Evolutionary conservation across 179 eudicot genomes (phyloP).

Genomic region (Patellifolia procumbens): DNA sequence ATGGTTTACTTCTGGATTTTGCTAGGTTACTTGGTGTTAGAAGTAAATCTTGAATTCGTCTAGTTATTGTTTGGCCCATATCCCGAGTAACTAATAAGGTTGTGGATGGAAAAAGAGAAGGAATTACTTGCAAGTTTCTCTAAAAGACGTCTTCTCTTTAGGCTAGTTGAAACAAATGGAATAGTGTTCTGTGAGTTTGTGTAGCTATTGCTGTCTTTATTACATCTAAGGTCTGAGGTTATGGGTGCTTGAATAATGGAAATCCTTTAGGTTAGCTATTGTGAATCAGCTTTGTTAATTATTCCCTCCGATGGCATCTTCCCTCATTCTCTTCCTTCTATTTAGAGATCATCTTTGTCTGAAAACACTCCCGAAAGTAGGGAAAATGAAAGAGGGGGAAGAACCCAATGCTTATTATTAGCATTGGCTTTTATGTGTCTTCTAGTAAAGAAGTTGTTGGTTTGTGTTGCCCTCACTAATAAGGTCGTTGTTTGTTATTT

Average conservation of each 20-base stretch:
- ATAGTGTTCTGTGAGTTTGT: not conserved
- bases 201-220: not conserved
- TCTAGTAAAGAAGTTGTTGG: not conserved
- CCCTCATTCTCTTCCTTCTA: not conserved
- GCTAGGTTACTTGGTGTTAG: not conserved
- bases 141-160: not conserved
- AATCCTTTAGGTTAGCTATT: not conserved
- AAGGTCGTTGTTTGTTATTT: not conserved
- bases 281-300: not conserved
- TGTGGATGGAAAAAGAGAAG: not conserved
- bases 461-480: not conserved
- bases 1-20: not conserved
- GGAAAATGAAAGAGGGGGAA: not conserved
- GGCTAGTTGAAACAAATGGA: not conserved
- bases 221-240: not conserved
- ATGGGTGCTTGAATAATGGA: not conserved
- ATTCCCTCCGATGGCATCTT: not conserved
- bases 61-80: not conserved
- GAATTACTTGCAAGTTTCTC: not conserved
- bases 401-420: not conserved
- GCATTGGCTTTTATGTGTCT: not conserved
- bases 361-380: not conserved
- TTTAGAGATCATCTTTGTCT: not conserved
- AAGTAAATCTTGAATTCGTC: not conserved
- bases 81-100: not conserved